phyloP scores from a whole-genome alignment of 139 green algal genomes.

The Tetradesmus lagerheimii region DNA sequence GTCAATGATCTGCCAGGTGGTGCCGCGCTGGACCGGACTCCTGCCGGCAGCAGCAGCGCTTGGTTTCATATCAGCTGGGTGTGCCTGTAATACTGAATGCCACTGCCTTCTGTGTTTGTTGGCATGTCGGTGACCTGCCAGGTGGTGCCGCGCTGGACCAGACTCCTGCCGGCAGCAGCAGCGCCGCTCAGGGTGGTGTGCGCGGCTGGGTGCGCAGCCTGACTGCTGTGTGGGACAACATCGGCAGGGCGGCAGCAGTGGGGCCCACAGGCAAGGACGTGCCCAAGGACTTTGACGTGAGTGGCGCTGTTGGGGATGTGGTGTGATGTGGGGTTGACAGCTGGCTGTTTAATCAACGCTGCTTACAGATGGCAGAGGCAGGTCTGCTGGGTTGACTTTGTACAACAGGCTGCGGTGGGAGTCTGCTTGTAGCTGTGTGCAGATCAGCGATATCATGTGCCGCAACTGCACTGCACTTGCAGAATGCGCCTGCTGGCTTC shows the following conservation, averaged over 20 bases:
- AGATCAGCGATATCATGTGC: too few relatives aligned
- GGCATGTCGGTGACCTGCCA: not conserved
- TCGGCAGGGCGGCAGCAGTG: not conserved
- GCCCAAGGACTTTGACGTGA: not conserved
- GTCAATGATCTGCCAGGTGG: too few relatives aligned
- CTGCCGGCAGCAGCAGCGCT: too few relatives aligned
- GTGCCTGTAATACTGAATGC: not conserved
- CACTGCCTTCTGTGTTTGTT: not conserved
- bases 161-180: not conserved
- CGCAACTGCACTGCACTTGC: too few relatives aligned
- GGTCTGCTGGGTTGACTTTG: too few relatives aligned
- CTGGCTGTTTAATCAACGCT: too few relatives aligned
- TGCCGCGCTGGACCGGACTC: too few relatives aligned
- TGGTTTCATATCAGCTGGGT: too few relatives aligned
- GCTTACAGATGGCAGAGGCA: too few relatives aligned
- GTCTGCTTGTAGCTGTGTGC: too few relatives aligned
- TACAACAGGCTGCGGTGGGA: too few relatives aligned
- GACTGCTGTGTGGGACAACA: not conserved
- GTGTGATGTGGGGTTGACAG: not conserved
- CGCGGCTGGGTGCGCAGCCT: constrained; percentile 29
- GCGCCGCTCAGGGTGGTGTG: not conserved
- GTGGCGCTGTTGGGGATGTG: not conserved
- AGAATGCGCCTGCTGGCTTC: too few relatives aligned
- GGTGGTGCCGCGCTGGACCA: not conserved
- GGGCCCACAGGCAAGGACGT: constrained; percentile 27